Evolutionary conservation across 768 basidiomycete species (phyloP), one percentile per base, ranked within the genome.

Genomic region (Pholiota molesta): DNA sequence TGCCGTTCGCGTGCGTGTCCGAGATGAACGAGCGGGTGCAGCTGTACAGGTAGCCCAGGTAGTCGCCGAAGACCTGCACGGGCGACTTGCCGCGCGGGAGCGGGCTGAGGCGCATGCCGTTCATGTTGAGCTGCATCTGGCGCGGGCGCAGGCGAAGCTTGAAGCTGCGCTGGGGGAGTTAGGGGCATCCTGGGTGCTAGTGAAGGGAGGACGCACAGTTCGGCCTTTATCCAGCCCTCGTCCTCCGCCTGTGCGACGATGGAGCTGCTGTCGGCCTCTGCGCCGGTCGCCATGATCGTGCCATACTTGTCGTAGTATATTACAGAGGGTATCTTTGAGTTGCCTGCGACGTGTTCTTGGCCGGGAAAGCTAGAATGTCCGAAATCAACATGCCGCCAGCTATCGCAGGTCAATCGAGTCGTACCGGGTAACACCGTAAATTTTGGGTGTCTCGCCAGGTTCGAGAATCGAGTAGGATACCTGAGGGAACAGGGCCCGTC

Each of bases 301-400:
- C 91, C 91, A 51, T 79, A 71, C 65, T 75, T 78, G 68, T 92
- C 88, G 66, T 92, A 92, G 71, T 86, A 92, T 74, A 93, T 83
- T 26, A 89, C 72, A 23, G 91, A 86, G 40, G 91, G 91, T 68
- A 93, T 92, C 77, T 93, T 93, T 61, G 89, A 87, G 72, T 92
- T 93, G 40, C 91, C 91, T 14, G 88, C 90, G 52, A 91, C 89
- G 80, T 93, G 90, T 74, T 93, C 91, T 74, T 92, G 91, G 17
- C 91, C 91, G 9, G 91, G 91, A 60, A 92, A 93, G 60, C 91
- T 92, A 63, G 26, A 31, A 37, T 62, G 59, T 66, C 57, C 63
- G 63, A 68, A 60, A 66, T 57, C 23, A 58, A 63, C 35, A 37
- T 37, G 35, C 14, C 10, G 14, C 54, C 5, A 42, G 28, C 17